Evolutionary conservation across 2,329 filamentous ascomycete species (phyloP).

Genomic region (Claviceps fusiformis): DNA sequence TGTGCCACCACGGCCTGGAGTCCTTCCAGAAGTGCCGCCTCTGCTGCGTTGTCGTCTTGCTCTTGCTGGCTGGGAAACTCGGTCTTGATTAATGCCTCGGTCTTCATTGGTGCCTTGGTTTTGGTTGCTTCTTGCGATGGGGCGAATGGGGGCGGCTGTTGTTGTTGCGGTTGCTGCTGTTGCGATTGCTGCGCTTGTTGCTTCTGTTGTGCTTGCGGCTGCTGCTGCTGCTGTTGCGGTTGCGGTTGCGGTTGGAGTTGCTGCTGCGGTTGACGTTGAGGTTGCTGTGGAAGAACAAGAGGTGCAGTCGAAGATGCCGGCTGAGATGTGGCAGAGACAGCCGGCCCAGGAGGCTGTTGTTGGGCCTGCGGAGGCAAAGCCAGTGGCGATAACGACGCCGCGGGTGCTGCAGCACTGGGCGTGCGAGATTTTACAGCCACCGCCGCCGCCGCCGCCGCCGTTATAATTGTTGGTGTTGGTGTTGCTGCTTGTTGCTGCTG

Average conservation of each 20-base stretch:
- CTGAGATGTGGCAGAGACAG: neutral
- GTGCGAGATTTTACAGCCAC: neutral
- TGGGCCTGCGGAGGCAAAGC: neutral
- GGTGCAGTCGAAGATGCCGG: neutral
- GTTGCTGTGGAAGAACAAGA: neutral
- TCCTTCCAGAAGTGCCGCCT: slow-evolving; percentile 21
- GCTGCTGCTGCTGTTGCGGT: neutral
- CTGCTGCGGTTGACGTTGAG: neutral
- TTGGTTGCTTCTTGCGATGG: slow-evolving; percentile 12
- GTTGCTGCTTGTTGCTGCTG: neutral
- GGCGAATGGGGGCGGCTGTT: slow-evolving; percentile 3
- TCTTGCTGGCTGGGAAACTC: slow-evolving; percentile 9
- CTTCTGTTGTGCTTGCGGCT: neutral
- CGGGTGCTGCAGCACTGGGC: neutral
- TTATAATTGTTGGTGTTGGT: neutral
- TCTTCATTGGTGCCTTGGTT: slow-evolving; percentile 6
- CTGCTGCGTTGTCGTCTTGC: slow-evolving; percentile 20
- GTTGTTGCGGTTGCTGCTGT: neutral
- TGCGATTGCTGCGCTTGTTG: neutral
- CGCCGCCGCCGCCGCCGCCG: neutral
- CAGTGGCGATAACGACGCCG: neutral
- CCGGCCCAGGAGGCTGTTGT: neutral
- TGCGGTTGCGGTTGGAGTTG: neutral
- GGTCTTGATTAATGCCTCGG: slow-evolving; percentile 12
- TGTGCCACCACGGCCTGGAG: slow-evolving; percentile 22